A percentile compares a stretch with the other conserved stretches of the same genome.
Evolutionary conservation across 1,284 basidiomycete species (phyloP).

Genomic region (Microbotryum violaceum): DNA sequence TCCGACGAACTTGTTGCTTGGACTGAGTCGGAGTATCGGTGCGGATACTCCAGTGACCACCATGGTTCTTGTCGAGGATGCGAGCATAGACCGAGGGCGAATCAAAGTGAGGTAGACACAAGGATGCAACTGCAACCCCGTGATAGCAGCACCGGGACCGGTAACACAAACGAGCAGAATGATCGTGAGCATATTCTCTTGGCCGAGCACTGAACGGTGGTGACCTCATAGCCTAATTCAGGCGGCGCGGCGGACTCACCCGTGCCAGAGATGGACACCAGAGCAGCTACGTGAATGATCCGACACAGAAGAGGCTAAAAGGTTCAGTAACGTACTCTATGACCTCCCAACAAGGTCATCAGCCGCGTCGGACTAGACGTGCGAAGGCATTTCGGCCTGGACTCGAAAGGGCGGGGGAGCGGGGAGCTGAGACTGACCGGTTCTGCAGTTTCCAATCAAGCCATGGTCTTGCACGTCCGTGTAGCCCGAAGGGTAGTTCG

Average conservation of each 20-base stretch:
- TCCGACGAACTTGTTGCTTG: conserved; percentile 27
- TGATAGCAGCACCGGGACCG: neutral
- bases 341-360: too few species aligned
- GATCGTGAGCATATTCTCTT: too few species aligned
- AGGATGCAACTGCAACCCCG: conserved; percentile 54
- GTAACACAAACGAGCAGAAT: neutral
- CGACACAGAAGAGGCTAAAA: too few species aligned
- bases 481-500: conserved; percentile 16
- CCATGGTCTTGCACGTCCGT: conserved; percentile 41
- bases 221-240: neutral
- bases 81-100: conserved; percentile 68
- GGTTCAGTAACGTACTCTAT: too few species aligned
- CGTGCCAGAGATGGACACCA: conserved; percentile 39
- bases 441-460: conserved; percentile 44
- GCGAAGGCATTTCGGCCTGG: too few species aligned
- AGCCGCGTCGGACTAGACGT: too few species aligned
- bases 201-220: neutral
- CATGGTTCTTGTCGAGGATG: conserved; percentile 74
- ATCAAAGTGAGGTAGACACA: conserved; percentile 87
- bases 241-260: neutral
- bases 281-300: conserved; percentile 41
- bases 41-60: conserved; percentile 79
- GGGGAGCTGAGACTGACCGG: conserved; percentile 9
- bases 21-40: conserved; percentile 22
- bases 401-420: too few species aligned